These are phyloP conservation scores for Chytriomyces sp. DNA, from an alignment of 192 early-diverging fungal genomes.

Conservation along the genomic window DNA sequence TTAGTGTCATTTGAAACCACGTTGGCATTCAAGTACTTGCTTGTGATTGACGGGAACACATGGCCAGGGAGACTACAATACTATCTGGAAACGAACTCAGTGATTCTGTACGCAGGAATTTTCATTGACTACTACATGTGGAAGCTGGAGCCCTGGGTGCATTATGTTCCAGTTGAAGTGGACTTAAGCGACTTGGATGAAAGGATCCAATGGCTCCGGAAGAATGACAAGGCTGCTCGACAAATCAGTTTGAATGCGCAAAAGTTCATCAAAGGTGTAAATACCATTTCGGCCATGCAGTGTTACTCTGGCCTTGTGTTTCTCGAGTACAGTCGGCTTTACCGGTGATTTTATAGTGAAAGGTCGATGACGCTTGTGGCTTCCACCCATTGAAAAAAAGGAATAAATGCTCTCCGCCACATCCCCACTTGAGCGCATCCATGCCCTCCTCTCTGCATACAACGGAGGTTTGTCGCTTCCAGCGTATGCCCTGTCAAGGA, in stretches of 20 bases:
- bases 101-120: neutral
- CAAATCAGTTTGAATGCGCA: neutral
- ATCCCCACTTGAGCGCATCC: neutral
- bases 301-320: conserved; percentile 9
- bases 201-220: neutral
- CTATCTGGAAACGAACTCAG: conserved; percentile 4
- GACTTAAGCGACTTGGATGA: conserved; percentile 29
- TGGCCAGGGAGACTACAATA: no score
- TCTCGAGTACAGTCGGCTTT: conserved; percentile 4
- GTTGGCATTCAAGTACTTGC: no score
- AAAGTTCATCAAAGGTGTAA: neutral
- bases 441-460: neutral
- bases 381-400: no score
- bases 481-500: neutral
- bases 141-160: conserved; percentile 25
- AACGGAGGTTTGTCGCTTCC: neutral
- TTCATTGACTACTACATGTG: conserved; percentile 22
- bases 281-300: neutral
- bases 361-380: no score
- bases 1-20: no score
- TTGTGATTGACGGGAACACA: no score
- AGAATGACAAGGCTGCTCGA: conserved; percentile 2
- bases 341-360: no score
- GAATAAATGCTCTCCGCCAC: no score
- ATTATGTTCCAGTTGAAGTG: conserved; percentile 27